phyloP scores from a whole-genome alignment of 768 basidiomycete species.

The Neoboletus brunneissimus region DNA sequence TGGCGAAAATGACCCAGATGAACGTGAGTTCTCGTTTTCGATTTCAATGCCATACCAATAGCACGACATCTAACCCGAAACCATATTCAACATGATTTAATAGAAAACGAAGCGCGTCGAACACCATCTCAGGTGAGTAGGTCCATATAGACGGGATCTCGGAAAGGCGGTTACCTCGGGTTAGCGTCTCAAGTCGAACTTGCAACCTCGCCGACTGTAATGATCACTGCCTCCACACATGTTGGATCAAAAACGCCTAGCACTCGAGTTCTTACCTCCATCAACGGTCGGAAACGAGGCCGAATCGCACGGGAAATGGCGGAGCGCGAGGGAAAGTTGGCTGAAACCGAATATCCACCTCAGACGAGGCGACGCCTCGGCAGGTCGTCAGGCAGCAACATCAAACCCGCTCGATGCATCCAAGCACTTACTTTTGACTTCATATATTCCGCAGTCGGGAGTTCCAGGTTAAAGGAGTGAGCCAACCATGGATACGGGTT shows the following conservation, averaged over 20 bases:
- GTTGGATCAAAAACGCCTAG: neutral
- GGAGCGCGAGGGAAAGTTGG: slow-evolving; percentile 64
- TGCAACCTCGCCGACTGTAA: slow-evolving; percentile 47
- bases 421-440: slow-evolving; percentile 39
- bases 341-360: slow-evolving; percentile 73
- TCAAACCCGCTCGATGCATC: neutral
- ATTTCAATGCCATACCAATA: slow-evolving; percentile 43
- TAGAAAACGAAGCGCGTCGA: neutral
- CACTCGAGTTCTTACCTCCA: slow-evolving; percentile 32
- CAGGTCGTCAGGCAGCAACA: neutral
- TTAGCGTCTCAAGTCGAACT: too few relatives aligned
- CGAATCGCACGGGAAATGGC: slow-evolving; percentile 76
- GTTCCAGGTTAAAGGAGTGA: slow-evolving; percentile 60
- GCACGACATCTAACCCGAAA: slow-evolving; percentile 54
- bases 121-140: slow-evolving; percentile 57
- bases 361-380: slow-evolving; percentile 59
- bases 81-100: neutral
- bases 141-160: slow-evolving; percentile 77
- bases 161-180: neutral
- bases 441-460: slow-evolving; percentile 65
- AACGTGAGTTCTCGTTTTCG: neutral
- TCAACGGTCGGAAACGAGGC: slow-evolving; percentile 70
- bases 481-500: slow-evolving; percentile 74
- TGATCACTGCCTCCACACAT: slow-evolving; percentile 54
- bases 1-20: too few relatives aligned